Evolutionary conservation across 352 stramenopile genomes (phyloP), one percentile per base, ranked within the genome.

Genomic region (Peronosclerospora sorghi): DNA sequence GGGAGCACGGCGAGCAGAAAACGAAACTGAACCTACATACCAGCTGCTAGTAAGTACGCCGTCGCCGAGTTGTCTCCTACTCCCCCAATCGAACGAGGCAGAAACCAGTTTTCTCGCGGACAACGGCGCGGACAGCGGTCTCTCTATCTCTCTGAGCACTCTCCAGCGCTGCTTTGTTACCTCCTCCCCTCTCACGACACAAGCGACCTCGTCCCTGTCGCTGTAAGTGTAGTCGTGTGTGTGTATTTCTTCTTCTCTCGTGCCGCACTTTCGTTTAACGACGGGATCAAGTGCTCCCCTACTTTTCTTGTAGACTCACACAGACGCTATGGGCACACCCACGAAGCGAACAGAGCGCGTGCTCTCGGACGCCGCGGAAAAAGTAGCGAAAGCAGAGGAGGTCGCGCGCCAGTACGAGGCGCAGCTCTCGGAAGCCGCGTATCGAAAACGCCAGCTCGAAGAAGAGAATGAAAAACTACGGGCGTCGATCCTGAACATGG

Each of bases 401-500:
- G 42, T 71, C 4, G 55, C 81, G 13, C 67, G 66, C 13, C 55
- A 66, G 42, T 87, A 83, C 42, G 62, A 68, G 35, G 39, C 43
- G 36, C 79, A 87, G 52, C 48, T 68, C 32, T 41, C 48, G 14
- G 57, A 64, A 36, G 71, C 77, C 7, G 51, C 69, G 23, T 65
- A 77, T 45, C 73, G 85, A 52, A 92, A 89, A 56, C 71, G 68
- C 23, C 48, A 68, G 27, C 63, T 92, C 2, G 74, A 92, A 42
- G 76, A 83, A 17, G 79, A 89, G 51, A 84, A 89, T 51, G 76
- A 92, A 48, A 73, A 84, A 44, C 56, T 92, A 45, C 72, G 79
- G 8, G 54, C 65, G 19, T 81, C 70, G n/a, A 87, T 92, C 46
- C 59, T 88, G 14, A 73, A 56, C 47, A 76, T 85, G 48, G 76